Base-by-base conservation (phyloP, 306 rosid species). In the Castanospermum australe region DNA sequence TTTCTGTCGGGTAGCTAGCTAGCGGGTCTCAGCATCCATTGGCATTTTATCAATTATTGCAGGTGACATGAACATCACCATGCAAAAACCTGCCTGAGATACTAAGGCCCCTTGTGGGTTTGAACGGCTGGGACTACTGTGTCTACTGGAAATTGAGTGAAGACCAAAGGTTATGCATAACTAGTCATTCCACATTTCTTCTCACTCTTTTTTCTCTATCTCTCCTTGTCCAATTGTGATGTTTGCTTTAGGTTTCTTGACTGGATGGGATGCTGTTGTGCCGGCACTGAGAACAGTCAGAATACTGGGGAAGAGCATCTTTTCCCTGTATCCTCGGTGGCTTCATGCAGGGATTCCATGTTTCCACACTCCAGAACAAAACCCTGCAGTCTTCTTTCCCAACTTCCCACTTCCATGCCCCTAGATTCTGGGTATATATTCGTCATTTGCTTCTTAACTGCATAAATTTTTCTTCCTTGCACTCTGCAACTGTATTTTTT, bases 61-160 rank as follows among this genome's bases (percentile, higher is more conserved):
- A 86, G 92, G 87, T 60, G 86, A 81, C 64, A 86, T 75, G 91
- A 87, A 73, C 67, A 79, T 85, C 63, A 77, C 80, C 54, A 83
- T 88, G 89, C 94, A 85, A 67, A n/a, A 87, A 79, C 79, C 74
- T 85, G 67, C 71, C 81, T 55, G 94, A 93, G 73, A 93, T 92
- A 83, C 87, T 93, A 44, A 93, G 97, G 78, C 90, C 91, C 17
- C 87, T 91, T 11, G 96, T 93, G 69, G 92, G 94, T 75, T 83
- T 81, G 67, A 84, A 89, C 42, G 94, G 94, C 59, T 93, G 98
- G 97, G 93, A 96, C 73, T 91, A 87, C n/a, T 91, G 96, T 85
- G 91, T 91, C 63, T 42, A 81, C 17, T 91, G 97, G 98, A 91
- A 81, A 83, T 57, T 93, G 83, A 93, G 85, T 83, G 92, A 91